phyloP scores from a whole-genome alignment of 1,139 yeast species.

The Taphrina confusa region DNA sequence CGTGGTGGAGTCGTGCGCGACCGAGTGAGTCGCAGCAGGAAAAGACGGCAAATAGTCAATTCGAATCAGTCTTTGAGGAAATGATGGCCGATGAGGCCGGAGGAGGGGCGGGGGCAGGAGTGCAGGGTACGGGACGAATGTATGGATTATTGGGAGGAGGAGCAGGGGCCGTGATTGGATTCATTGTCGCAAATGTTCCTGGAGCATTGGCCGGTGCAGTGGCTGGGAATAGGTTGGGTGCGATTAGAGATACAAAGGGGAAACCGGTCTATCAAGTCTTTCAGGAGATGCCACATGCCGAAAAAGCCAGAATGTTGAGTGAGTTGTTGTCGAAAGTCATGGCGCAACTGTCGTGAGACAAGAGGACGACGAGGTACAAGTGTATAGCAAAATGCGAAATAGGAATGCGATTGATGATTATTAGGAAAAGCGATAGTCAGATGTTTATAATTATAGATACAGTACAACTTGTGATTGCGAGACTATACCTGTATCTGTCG shows the following conservation, averaged over 20 bases:
- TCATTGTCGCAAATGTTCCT: conserved; percentile 40
- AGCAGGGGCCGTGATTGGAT: conserved; percentile 41
- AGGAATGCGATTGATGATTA: too few species aligned
- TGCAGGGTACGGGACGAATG: conserved; percentile 25
- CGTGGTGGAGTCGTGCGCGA: conserved; percentile 30
- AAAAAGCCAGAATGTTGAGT: conserved; percentile 28
- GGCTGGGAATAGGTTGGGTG: conserved; percentile 41
- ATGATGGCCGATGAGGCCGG: conserved; percentile 40
- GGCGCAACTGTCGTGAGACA: conserved; percentile 26
- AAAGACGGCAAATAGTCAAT: conserved; percentile 38
- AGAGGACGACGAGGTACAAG: not conserved
- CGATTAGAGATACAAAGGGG: conserved; percentile 39
- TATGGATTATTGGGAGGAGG: conserved; percentile 39
- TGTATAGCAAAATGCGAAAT: too few species aligned
- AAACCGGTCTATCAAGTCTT: conserved; percentile 40
- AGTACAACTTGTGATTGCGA: not conserved
- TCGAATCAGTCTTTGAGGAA: conserved; percentile 41
- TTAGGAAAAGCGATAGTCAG: not conserved
- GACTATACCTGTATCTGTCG: not conserved
- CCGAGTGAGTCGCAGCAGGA: conserved; percentile 21
- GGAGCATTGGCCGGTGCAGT: conserved; percentile 42
- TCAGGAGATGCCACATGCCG: conserved; percentile 37
- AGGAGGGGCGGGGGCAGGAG: not conserved
- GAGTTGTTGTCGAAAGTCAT: conserved; percentile 29
- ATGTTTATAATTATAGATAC: not conserved